A percentile compares a stretch with the other conserved stretches of the same genome.
Evolutionary conservation across 805 yeast genomes (phyloP).

Genomic region (Wickerhamiella nectarea): DNA sequence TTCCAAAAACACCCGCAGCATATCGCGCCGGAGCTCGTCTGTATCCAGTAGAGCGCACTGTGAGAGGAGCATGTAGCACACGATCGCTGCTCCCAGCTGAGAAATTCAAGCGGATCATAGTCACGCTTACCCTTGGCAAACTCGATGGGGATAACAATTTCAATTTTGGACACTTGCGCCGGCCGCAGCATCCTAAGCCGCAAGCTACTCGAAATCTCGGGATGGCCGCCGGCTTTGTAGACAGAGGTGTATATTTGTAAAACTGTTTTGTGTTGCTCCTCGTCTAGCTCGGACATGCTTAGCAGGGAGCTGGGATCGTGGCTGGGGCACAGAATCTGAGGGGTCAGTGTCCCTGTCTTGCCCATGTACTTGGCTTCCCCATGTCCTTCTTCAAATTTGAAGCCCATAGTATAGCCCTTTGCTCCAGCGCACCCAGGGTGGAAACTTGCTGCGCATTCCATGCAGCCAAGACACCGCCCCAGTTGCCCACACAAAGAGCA

Average conservation of each 20-base stretch:
- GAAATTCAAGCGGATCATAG: not conserved
- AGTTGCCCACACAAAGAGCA: constrained; percentile 35
- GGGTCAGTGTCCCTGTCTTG: constrained; percentile 12
- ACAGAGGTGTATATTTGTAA: constrained; percentile 22
- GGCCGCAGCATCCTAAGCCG: constrained; percentile 1
- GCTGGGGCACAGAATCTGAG: constrained; percentile 24
- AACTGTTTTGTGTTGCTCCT: constrained; percentile 18
- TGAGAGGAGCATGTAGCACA: constrained; percentile 6
- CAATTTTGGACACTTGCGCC: not conserved
- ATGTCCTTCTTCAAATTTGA: constrained; percentile 24
- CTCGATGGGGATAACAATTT: not conserved
- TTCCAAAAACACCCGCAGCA: constrained; percentile 16
- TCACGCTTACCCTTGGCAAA: not conserved
- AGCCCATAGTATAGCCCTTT: constrained; percentile 39
- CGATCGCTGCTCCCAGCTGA: not conserved
- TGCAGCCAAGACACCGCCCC: constrained; percentile 41
- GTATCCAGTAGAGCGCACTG: constrained; percentile 12
- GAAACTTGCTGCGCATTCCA: constrained; percentile 29
- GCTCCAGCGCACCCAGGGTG: constrained; percentile 51
- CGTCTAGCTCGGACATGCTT: constrained; percentile 21
- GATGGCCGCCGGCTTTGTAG: constrained; percentile 16
- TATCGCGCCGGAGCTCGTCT: not conserved
- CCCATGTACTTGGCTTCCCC: not conserved
- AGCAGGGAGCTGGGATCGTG: constrained; percentile 18
- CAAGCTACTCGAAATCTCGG: constrained; percentile 4